phyloP scores from a whole-genome alignment of 805 yeast genomes.

The Candida hispaniensis region DNA sequence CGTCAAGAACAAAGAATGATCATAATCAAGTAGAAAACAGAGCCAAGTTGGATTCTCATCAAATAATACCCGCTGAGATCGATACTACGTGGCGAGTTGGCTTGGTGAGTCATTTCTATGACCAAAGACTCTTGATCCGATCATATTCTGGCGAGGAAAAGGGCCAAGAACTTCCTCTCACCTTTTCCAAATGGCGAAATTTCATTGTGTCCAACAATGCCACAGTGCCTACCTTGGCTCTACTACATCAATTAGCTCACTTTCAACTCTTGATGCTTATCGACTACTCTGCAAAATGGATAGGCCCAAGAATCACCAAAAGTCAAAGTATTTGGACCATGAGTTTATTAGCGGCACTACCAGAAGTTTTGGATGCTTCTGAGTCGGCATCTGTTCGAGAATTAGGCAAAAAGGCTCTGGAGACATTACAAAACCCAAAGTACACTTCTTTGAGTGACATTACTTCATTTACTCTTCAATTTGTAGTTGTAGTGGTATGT shows the following conservation, averaged over 20 bases:
- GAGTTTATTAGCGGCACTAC: constrained; percentile 32
- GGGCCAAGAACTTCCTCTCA: constrained; percentile 32
- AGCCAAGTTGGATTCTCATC: no score
- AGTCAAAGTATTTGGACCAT: constrained; percentile 34
- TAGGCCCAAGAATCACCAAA: constrained; percentile 27
- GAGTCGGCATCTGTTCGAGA: constrained; percentile 36
- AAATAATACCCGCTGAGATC: no score
- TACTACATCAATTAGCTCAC: constrained; percentile 32
- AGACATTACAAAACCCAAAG: constrained; percentile 17
- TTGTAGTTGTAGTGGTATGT: constrained; percentile 16
- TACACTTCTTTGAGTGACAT: constrained; percentile 16
- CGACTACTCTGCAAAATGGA: constrained; percentile 38
- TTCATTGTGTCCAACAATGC: constrained; percentile 29
- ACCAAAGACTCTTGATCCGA: no score
- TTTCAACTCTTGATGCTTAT: constrained; percentile 30
- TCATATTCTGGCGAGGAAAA: no score
- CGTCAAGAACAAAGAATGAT: no score
- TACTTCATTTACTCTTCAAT: constrained; percentile 20
- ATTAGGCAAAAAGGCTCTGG: constrained; percentile 30
- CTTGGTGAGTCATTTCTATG: no score
- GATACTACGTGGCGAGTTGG: no score
- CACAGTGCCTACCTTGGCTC: constrained; percentile 26
- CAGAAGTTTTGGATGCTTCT: constrained; percentile 30
- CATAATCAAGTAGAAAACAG: no score
- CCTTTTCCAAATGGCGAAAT: constrained; percentile 36